Percentiles rank a stretch among this genome's conserved stretches.
Conservation (phyloP, 1,284 basidiomycete species). For the Malassezia yamatoensis region DNA sequence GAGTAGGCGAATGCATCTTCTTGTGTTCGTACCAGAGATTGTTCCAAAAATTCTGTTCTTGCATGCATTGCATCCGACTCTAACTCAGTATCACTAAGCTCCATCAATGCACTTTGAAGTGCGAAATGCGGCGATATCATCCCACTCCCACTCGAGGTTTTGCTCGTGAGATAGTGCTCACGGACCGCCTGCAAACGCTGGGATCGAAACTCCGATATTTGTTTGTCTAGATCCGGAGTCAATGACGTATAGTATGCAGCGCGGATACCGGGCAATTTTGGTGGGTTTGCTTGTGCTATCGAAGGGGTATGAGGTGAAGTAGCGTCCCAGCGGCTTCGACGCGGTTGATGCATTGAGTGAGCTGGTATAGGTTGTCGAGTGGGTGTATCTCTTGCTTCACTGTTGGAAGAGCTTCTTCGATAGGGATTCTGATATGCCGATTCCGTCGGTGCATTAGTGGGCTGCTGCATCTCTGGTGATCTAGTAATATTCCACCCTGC, state of each 20-base stretch:
- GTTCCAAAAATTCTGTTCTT: conserved; percentile 9
- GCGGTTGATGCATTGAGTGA: neutral
- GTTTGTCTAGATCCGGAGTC: conserved; percentile 2
- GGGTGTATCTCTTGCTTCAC: neutral
- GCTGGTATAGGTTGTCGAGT: neutral
- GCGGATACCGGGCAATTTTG: too few species aligned
- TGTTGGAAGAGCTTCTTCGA: neutral
- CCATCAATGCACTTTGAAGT: conserved; percentile 17
- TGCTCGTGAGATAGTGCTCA: conserved; percentile 6
- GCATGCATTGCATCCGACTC: conserved; percentile 10
- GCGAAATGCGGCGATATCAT: conserved; percentile 13
- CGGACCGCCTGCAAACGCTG: conserved; percentile 4
- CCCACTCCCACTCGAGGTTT: neutral
- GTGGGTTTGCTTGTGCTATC: neutral
- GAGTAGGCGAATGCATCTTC: conserved; percentile 17
- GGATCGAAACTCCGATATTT: neutral
- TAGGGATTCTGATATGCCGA: neutral
- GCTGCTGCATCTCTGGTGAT: neutral
- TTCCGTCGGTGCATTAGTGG: neutral
- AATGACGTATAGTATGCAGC: neutral
- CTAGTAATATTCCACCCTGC: neutral
- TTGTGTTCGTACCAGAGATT: conserved; percentile 8
- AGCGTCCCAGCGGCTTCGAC: neutral
- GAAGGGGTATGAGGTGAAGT: neutral
- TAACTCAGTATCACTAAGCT: conserved; percentile 13